Evolutionary conservation across 164 flowering plant species (phyloP).

Genomic region (Vitis riparia): DNA sequence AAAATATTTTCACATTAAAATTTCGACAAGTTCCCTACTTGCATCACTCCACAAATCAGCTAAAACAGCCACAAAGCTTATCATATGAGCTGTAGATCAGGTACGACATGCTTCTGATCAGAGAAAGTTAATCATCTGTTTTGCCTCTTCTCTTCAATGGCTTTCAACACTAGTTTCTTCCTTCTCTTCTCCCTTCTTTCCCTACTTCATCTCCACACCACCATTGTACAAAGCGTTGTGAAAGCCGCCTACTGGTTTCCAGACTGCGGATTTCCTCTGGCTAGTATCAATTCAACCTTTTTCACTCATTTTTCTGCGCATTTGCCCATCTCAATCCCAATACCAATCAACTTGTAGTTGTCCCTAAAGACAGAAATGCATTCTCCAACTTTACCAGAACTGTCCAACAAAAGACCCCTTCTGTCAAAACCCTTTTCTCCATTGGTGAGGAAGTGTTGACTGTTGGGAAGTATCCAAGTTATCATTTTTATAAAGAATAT

Average conservation of each 20-base stretch:
- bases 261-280: neutral
- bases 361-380: conserved; percentile 7
- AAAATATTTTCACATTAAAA: too few species aligned
- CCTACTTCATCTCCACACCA: conserved; percentile 7
- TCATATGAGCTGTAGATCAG: too few species aligned
- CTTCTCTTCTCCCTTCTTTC: neutral
- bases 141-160: conserved; percentile 5
- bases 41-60: too few species aligned
- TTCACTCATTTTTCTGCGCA: conserved; percentile 54
- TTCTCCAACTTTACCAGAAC: conserved; percentile 30
- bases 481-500: too few species aligned
- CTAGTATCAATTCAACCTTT: conserved; percentile 17
- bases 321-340: conserved; percentile 32
- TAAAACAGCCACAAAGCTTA: too few species aligned
- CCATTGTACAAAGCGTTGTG: conserved; percentile 10
- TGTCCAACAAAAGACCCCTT: conserved; percentile 31
- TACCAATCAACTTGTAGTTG: conserved; percentile 23
- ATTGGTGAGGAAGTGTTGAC: conserved; percentile 21
- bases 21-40: too few species aligned
- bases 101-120: too few species aligned
- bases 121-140: too few species aligned
- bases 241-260: conserved; percentile 20
- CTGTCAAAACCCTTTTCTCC: conserved; percentile 37
- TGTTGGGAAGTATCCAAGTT: too few species aligned
- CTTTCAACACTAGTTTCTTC: neutral